Evolutionary conservation across 768 basidiomycete species (phyloP), one percentile per base, ranked within the genome.

Genomic region (Amanita jacksonii): DNA sequence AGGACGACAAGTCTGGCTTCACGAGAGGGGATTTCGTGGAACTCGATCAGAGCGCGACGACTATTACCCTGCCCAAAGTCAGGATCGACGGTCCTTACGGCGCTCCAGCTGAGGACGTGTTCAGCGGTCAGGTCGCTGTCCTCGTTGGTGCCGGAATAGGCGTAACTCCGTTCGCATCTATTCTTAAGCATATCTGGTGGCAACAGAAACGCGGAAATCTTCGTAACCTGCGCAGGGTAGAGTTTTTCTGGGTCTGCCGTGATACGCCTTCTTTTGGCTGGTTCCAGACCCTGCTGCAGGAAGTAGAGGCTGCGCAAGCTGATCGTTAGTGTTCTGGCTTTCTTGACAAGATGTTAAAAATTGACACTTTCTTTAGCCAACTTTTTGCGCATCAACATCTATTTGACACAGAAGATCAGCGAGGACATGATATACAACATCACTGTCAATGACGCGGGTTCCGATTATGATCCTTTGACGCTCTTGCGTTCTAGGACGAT

Each of bases 241-340:
- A 94, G 54, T 93, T 94, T 63, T 87, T 94, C 67, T 94, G 91
- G 92, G 76, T 89, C 50, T 87, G 83, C 60, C 82, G 87, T 58
- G 87, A 92, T 52, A 79, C 85, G n/a, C 88, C 88, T n/a, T 87
- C 86, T n/a, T 91, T 96, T 55, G 91, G 89, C 54, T 96, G 92
- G 92, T 94, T 97, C 76, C 88, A 93, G 61, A 80, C 74, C 49
- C 66, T 96, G 41, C 70, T 96, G 48, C 82, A 84, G 55, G 82
- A 91, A 58, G 81, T 96, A 36, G 92, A 96, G 60, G 79, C 77
- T 38, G 84, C 86, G 35, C 90, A 92, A 57, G 79, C 79, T 27
- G 87, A 92, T 69, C 85, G 89, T 90, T 57, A 70, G 86, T n/a
- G 25, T 18, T 1, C 27, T 6, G 27, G 7, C 27, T 28, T 8